phyloP scores from a whole-genome alignment of 345 rosid genomes.

The Aegle marmelos region DNA sequence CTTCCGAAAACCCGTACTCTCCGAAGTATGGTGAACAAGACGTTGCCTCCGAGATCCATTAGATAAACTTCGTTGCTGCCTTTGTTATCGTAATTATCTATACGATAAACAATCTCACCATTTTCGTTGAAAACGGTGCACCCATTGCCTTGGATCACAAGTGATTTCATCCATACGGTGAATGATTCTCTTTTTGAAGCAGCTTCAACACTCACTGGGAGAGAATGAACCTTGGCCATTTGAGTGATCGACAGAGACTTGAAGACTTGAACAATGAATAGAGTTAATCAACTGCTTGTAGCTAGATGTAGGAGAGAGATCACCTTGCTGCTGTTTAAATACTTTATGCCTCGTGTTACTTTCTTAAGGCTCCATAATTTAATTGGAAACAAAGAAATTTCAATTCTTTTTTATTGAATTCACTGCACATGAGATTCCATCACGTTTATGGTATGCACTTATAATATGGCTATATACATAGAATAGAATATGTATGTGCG shows the following conservation, averaged over 20 bases:
- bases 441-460: constrained; percentile 6
- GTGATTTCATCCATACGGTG: constrained; percentile 76
- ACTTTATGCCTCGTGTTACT: not conserved
- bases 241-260: not conserved
- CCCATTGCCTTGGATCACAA: constrained; percentile 55
- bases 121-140: constrained; percentile 55
- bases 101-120: constrained; percentile 52
- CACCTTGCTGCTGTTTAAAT: not conserved
- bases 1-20: constrained; percentile 27
- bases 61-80: constrained; percentile 45
- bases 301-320: not conserved
- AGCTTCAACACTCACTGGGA: not conserved
- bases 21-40: constrained; percentile 49
- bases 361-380: too few relatives aligned
- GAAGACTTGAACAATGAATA: not conserved
- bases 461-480: not conserved
- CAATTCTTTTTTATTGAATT: not conserved
- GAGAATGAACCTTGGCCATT: constrained; percentile 54
- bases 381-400: not conserved
- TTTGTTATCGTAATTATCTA: constrained; percentile 57
- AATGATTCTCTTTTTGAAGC: constrained; percentile 41
- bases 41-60: constrained; percentile 60
- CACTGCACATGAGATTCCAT: not conserved
- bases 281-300: not conserved
- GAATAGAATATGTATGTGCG: not conserved